Evolutionary conservation across 2,329 filamentous ascomycete genomes (phyloP), one percentile per base, ranked within the genome.

Genomic region (Onygenales sp.): DNA sequence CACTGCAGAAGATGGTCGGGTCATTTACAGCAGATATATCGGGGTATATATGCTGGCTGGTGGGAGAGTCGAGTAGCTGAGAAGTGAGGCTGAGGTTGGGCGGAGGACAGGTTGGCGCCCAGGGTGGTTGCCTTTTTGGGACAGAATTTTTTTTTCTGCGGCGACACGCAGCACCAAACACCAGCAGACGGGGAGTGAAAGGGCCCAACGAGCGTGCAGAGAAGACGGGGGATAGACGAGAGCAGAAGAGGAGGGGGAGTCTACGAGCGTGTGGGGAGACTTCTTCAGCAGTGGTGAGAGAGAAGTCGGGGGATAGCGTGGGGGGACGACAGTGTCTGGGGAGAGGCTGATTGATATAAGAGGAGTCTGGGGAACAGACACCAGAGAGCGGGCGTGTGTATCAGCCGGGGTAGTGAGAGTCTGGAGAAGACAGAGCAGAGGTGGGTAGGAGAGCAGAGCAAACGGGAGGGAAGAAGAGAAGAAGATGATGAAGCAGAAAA

Each of bases 1-100:
- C 73, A 86, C 82, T 69, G 84, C 82, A 62, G 85, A 86, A 65
- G 80, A 78, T 77, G 82, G 78, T 72, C 82, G 82, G 80, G 87
- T 84, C 85, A 88, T 88, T 79, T 85, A 43, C 17, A 42, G 83
- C 8, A 14, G 42, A 44, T 5, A 8, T 14, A 21, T 27, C 7
- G 40, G 4, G 83, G 63, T 57, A 57, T 60, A 52, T 54, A 49
- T 51, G 49, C 34, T 33, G 47, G 34, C 57, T 49, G 56, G 56
- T 53, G 49, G 42, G 43, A 51, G 40, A 51, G 21, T 49, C 42
- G 13, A 50, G 42, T 27, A 52, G 43, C 52, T 49, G 54, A 56
- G 59, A 53, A n/a, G 36, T n/a, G 36, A 10, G 13, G 36, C 9
- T 39, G 36, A 10, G 9, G 36, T 9, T 39, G 36, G 42, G 14